Base-by-base conservation (phyloP, 129 eudicot species). In the Arctium lappa region DNA sequence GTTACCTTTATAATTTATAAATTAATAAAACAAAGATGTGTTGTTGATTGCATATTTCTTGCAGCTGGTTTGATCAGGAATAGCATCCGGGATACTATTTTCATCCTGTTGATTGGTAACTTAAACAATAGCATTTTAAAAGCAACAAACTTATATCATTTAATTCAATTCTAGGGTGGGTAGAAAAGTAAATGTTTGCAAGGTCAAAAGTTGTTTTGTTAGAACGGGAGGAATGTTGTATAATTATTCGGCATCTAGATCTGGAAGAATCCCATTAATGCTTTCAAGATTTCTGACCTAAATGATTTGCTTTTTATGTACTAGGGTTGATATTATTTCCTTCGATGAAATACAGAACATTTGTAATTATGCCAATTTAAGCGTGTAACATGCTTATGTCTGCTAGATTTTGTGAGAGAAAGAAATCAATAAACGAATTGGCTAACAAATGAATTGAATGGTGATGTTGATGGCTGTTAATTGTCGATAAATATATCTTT, bases 241-340 rank as follows among this genome's bases (percentile, higher is more conserved):
- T 63, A 62, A 79, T 78, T 73, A 32, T 15, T 62, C 16, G 6
- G 79, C 68, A 78, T 72, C 87, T 73, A 78, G 87, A 72, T 84
- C 66, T 39, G 44, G 53, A 73, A 84, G 39, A 73, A 79, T 72
- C 40, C 29, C 44, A 18, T 71, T 30, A 53, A 18, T 62, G 40
- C 74, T 40, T 56, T 12, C 48, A 16, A 44, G 75, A 72, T 72
- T 62, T 22, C 18, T 40, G 69, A 53, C 72, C 46, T 13, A 27
- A 72, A 33, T 50, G 44, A 18, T 80, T n/a, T 46, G 18, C 69
- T 9, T 31, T 44, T 80, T 6, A 13, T n/a, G 42, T 70, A 46
- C 33, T 44, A 79, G 76, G 48, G 50, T 39, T 42, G 50, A 66
- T 18, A 3, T 15, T 2, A 12, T 65, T 39, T 66, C 4, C 32